These are phyloP conservation scores for Tolypocladium paradoxum DNA, from an alignment of 2,329 filamentous ascomycete genomes.

Conservation along the genomic window DNA sequence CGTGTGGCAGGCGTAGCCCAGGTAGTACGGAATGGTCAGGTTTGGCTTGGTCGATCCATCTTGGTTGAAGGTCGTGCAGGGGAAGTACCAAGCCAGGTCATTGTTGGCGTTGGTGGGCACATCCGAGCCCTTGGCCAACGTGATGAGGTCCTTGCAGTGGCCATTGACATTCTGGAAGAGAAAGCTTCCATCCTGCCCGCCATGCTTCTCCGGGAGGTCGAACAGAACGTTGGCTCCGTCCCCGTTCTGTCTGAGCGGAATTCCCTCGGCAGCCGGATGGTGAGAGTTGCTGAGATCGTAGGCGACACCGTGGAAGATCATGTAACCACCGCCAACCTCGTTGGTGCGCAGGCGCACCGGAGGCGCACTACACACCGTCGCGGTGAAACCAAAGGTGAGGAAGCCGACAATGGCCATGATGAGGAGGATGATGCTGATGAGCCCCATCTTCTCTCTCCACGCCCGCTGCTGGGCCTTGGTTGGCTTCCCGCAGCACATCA, in stretches of 20 bases:
- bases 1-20: conserved; percentile 86
- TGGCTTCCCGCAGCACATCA: conserved; percentile 77
- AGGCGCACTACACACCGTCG: conserved; percentile 69
- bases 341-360: conserved; percentile 70
- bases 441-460: conserved; percentile 96
- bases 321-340: conserved; percentile 68
- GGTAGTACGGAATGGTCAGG: conserved; percentile 60
- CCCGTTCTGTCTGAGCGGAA: conserved; percentile 43
- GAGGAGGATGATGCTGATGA: conserved; percentile 83
- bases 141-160: conserved; percentile 87
- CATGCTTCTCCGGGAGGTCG: conserved; percentile 70
- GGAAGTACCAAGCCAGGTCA: conserved; percentile 92
- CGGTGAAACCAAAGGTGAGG: conserved; percentile 91
- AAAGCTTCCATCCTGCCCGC: conserved; percentile 90
- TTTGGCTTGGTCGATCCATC: conserved; percentile 79
- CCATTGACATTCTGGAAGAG: conserved; percentile 98
- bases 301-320: conserved; percentile 92
- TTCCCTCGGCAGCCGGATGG: conserved; percentile 72
- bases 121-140: conserved; percentile 55
- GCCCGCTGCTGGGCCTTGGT: conserved; percentile 80
- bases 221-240: conserved; percentile 69
- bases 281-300: conserved; percentile 70
- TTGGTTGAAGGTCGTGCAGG: conserved; percentile 83
- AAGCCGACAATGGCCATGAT: conserved; percentile 89
- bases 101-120: conserved; percentile 65